Percentiles rank a stretch among this genome's conserved stretches.
Evolutionary conservation across 2,329 filamentous ascomycete genomes (phyloP).

Genomic region (Colletotrichum acutatum): DNA sequence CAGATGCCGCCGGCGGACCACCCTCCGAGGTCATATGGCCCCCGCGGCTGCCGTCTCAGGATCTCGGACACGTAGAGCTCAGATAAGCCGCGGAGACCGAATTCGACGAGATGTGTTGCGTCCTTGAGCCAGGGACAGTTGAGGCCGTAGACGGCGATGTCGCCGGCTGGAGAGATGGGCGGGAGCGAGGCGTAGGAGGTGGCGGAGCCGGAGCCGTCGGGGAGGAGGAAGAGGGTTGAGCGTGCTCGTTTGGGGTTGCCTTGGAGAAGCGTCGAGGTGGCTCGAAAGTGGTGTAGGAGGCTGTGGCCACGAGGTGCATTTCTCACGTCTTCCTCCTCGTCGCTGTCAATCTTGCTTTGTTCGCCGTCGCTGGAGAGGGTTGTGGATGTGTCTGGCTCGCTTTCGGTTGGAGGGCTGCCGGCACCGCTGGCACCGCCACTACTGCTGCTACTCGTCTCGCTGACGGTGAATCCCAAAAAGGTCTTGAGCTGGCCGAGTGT

Average conservation of each 20-base stretch:
- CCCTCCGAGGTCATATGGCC: conserved; percentile 2
- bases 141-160: conserved; percentile 3
- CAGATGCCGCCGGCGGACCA: conserved; percentile 14
- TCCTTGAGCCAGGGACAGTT: conserved; percentile 1
- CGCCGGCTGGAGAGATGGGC: neutral
- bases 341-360: no score
- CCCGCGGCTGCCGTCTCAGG: conserved; percentile 3
- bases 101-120: neutral
- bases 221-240: conserved; percentile 3
- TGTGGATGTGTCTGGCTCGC: no score
- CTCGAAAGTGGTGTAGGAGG: no score
- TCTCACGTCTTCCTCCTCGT: no score
- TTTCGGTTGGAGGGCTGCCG: no score
- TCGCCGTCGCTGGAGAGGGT: no score
- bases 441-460: no score
- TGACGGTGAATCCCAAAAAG: no score
- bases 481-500: no score
- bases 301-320: no score
- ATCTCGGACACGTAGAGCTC: conserved; percentile 5
- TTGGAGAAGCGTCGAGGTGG: neutral
- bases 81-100: neutral
- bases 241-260: conserved; percentile 3
- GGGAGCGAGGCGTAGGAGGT: conserved; percentile 11
- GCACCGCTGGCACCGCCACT: no score
- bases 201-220: conserved; percentile 10